Conservation (phyloP, 176 grass and related monocot genomes). For the Eragrostis curvula region DNA sequence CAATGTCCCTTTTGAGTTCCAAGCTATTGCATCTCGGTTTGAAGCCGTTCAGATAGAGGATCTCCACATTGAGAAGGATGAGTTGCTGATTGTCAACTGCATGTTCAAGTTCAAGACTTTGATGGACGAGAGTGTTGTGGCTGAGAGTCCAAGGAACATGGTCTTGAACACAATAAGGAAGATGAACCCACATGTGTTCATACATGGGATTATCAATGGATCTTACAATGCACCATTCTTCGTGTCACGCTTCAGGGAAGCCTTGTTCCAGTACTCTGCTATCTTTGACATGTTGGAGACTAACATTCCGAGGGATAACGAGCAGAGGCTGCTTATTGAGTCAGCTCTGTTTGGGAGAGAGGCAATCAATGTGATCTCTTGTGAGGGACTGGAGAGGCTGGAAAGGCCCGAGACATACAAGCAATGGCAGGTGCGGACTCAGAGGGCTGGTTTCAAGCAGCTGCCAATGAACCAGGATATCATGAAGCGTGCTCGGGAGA, state of each 20-base stretch:
- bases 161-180: constrained; percentile 80
- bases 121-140: constrained; percentile 76
- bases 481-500: constrained; percentile 70
- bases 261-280: constrained; percentile 81
- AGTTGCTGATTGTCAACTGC: constrained; percentile 82
- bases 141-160: constrained; percentile 76
- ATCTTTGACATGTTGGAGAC: constrained; percentile 84
- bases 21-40: constrained; percentile 63
- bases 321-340: constrained; percentile 71
- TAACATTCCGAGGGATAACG: constrained; percentile 63
- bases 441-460: constrained; percentile 81
- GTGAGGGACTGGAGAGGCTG: constrained; percentile 85
- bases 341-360: constrained; percentile 64
- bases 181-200: constrained; percentile 80
- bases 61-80: constrained; percentile 69
- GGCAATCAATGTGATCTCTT: constrained; percentile 76
- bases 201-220: constrained; percentile 76
- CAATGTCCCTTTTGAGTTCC: constrained; percentile 72
- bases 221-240: constrained; percentile 89
- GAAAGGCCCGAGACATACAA: constrained; percentile 95
- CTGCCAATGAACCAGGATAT: constrained; percentile 71
- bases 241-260: constrained; percentile 83
- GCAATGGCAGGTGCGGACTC: constrained; percentile 71
- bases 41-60: constrained; percentile 74
- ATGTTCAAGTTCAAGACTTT: constrained; percentile 72